A percentile compares a stretch with the other conserved stretches of the same genome.
Conservation (phyloP, 1,284 basidiomycete genomes). For the Moesziomyces sp. region DNA sequence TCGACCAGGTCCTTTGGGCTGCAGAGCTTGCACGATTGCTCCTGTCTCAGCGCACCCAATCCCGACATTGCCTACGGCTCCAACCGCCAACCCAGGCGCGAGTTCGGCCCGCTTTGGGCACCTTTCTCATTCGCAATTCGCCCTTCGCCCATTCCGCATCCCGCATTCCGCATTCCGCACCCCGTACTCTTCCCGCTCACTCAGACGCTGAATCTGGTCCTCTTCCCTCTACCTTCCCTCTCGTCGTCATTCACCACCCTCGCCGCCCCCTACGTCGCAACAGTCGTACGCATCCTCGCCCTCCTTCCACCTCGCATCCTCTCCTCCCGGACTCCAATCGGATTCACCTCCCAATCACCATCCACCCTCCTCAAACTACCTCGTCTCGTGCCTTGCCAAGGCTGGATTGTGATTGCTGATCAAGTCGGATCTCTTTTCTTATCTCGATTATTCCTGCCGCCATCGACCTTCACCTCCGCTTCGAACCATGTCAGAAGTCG, state of each 20-base stretch:
- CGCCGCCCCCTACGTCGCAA: constrained; percentile 3
- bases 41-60: too few species aligned
- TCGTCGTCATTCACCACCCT: background rate
- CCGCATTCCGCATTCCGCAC: background rate
- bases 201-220: constrained; percentile 24
- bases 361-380: constrained; percentile 17
- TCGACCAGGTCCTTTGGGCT: too few species aligned
- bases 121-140: too few species aligned
- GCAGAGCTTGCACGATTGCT: too few species aligned
- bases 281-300: constrained; percentile 37
- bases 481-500: constrained; percentile 55
- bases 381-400: constrained; percentile 20
- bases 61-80: too few species aligned
- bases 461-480: constrained; percentile 1
- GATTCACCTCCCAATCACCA: constrained; percentile 6
- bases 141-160: too few species aligned
- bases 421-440: constrained; percentile 22
- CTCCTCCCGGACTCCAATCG: constrained; percentile 12
- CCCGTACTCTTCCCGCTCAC: constrained; percentile 8
- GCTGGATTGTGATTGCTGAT: constrained; percentile 43
- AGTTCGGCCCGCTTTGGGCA: too few species aligned
- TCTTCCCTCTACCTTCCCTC: constrained; percentile 11
- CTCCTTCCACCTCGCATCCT: constrained; percentile 5
- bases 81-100: too few species aligned
- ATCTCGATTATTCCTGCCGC: background rate